Base-by-base conservation (phyloP, 2,329 filamentous ascomycete species). In the Onygena corvina region DNA sequence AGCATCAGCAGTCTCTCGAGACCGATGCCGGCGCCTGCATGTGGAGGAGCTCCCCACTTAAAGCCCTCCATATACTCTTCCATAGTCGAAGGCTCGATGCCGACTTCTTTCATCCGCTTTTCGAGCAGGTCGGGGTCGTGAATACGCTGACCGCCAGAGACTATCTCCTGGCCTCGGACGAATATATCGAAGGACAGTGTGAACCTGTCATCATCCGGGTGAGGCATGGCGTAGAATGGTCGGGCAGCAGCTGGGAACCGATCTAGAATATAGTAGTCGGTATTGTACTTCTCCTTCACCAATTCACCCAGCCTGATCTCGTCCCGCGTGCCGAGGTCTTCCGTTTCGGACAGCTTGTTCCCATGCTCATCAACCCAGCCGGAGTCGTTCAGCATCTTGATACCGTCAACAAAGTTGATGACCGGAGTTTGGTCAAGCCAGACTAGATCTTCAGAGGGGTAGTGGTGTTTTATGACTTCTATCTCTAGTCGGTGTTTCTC, bases 111-210 rank as follows among this genome's bases (percentile, higher is more conserved):
- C 84, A 95, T 88, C 61, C 83, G 85, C 58, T 83, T 76, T 38
- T 82, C 76, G n/a, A 95, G 73, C 61, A 85, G 76, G 3, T 74
- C 69, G 0, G 84, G 76, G 53, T 92, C 81, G 63, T 95, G 85
- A 54, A 95, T 93, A 77, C 89, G 87, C 66, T 95, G 89, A 5
- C 89, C 89, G 58, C 89, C 89, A 1, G 86, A 90, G 40, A 90
- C 81, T 50, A 95, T 92, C 64, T 95, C 89, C 61, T 95, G 89
- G 0, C 89, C 89, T 25, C 89, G 83, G 36, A 94, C 76, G 69
- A 95, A 95, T 51, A 95, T 93, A 63, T 95, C 89, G 59, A 94
- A 95, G 0, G 89, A 94, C 63, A 94, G 94, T 46, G 89, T 95
- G 63, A 81, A 79, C 12, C 47, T 46, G 9, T 77, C 72, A 59